These are phyloP conservation scores for Aspergillus puulaauensis DNA, from an alignment of 2,329 filamentous ascomycete genomes.

Conservation along the genomic window DNA sequence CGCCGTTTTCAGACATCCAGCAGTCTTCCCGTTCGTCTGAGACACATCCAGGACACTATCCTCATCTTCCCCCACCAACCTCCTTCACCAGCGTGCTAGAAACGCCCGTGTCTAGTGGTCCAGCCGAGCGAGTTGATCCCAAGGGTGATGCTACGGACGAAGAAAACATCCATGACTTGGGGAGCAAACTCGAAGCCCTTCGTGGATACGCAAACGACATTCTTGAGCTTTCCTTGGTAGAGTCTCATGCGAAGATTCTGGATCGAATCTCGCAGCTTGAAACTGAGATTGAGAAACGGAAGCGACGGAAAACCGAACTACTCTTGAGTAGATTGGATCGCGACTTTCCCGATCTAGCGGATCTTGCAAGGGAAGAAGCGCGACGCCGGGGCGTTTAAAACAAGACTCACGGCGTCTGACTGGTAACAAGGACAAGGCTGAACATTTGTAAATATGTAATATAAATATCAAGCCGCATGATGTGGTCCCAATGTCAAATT, in stretches of 20 bases:
- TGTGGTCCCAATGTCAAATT: background rate
- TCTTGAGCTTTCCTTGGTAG: constrained; percentile 24
- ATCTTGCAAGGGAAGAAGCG: constrained; percentile 19
- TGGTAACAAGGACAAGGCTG: too few relatives aligned
- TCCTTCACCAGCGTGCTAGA: background rate
- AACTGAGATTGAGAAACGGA: constrained; percentile 15
- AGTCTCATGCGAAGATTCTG: constrained; percentile 23
- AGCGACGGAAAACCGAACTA: constrained; percentile 17
- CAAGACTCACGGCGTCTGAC: too few relatives aligned
- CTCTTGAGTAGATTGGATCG: constrained; percentile 16
- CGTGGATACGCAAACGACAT: constrained; percentile 24
- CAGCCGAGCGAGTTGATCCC: background rate
- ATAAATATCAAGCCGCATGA: background rate
- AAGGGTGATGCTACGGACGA: background rate
- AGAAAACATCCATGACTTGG: constrained; percentile 18
- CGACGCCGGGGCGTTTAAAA: constrained; percentile 16
- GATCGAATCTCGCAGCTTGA: constrained; percentile 22
- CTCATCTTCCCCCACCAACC: background rate
- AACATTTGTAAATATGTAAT: background rate
- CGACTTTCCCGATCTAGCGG: constrained; percentile 22
- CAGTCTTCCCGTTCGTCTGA: background rate
- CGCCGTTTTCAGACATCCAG: background rate
- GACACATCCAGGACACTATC: background rate
- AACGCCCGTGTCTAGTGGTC: background rate
- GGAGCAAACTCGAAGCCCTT: constrained; percentile 20